Base-by-base conservation (phyloP, 2,329 filamentous ascomycete species). In the Plenodomus biglobosus region DNA sequence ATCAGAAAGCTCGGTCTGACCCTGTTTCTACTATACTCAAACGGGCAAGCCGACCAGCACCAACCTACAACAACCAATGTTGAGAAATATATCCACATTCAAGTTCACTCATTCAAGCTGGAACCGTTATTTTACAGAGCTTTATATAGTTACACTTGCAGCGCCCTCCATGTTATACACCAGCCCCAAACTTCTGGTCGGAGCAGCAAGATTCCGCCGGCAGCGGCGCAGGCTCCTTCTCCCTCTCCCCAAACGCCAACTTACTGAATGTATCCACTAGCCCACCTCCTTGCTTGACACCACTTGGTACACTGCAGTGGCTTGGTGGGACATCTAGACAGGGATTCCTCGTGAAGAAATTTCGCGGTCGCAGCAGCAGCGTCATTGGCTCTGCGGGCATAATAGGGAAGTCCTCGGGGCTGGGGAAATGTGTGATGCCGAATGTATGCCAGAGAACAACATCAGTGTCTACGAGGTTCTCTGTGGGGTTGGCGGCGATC, bases 361-460 rank as follows among this genome's bases (percentile, higher is more conserved):
- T 86, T 36, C 90, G 77, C 2, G 90, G 90, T 24, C 89, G 77
- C 35, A 95, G 77, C 30, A 95, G 78, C 59, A 95, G 76, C 1
- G 84, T 89, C 81, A 96, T 92, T 0, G 89, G 88, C 76, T 78
- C 73, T 35, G 83, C 87, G 0, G 90, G 90, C 91, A 96, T 96
- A 60, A 96, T 80, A 22, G 92, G 92, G 76, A 90, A 96, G 72
- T 96, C 92, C 68, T 96, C 92, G 0, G 91, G 90, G 0, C 88
- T 78, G 0, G 92, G 91, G 77, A 96, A 92, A 69, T 96, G 92
- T 0, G 87, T 92, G 30, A 96, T 79, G 30, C 92, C 92, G 64
- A 96, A 96, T 0, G 90, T 95, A 74, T 96, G 91, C 91, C 91
- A 96, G 15, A 96, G 81, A 1, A 96, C 91, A 22, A 96, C 76